Conservation (phyloP, 306 rosid genomes). For the Pachyrhizus erosus region DNA sequence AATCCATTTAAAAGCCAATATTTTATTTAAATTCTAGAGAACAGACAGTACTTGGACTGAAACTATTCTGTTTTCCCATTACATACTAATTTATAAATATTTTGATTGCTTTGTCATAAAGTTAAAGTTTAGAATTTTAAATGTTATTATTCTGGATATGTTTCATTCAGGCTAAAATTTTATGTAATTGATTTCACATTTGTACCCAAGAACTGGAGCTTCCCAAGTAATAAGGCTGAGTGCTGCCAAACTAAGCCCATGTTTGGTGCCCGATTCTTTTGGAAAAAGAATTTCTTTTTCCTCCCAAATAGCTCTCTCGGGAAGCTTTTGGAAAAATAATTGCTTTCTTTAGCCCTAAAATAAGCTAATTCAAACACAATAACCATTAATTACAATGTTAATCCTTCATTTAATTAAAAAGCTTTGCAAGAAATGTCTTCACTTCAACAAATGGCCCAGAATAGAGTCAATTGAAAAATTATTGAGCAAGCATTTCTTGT, state of each 20-base stretch:
- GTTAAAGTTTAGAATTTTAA: background rate
- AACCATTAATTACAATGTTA: background rate
- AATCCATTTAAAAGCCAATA: background rate
- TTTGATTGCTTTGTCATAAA: slow-evolving; percentile 6
- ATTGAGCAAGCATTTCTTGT: background rate
- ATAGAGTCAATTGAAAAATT: slow-evolving; percentile 11
- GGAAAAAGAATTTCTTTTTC: background rate
- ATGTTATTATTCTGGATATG: background rate
- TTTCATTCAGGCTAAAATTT: slow-evolving; percentile 24
- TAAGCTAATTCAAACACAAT: background rate
- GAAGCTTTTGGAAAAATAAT: background rate
- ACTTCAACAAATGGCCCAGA: background rate
- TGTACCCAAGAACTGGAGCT: background rate
- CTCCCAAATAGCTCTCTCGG: background rate
- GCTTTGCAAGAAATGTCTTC: background rate
- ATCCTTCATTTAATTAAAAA: slow-evolving; percentile 7
- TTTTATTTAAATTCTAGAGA: background rate
- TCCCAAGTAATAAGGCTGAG: background rate
- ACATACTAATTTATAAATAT: background rate
- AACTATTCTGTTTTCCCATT: background rate
- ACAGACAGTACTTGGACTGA: background rate
- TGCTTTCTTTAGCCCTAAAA: background rate
- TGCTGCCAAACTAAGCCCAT: background rate
- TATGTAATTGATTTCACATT: slow-evolving; percentile 1
- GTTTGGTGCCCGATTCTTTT: background rate